A percentile compares a stretch with the other conserved stretches of the same genome.
Conservation (phyloP, 2,329 filamentous ascomycete genomes). For the Aspergillus sp. region DNA sequence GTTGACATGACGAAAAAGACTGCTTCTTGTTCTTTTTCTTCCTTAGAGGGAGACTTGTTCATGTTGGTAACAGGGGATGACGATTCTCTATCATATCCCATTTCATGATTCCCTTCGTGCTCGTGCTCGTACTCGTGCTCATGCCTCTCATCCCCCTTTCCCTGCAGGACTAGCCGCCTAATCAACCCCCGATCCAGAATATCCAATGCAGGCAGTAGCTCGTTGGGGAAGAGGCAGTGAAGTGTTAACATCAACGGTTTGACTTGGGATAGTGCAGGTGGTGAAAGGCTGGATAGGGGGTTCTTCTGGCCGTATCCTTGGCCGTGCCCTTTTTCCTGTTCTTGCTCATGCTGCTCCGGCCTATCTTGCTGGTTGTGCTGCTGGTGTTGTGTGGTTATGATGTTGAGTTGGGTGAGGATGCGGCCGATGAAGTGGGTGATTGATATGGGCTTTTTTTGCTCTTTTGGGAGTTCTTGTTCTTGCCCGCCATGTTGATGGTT, state of each 20-base stretch:
- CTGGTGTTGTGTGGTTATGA: background rate
- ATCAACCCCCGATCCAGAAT: conserved; percentile 73
- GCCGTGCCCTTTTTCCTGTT: too few relatives aligned
- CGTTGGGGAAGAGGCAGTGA: conserved; percentile 74
- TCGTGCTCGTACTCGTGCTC: background rate
- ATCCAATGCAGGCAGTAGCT: conserved; percentile 77
- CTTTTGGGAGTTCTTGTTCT: too few relatives aligned
- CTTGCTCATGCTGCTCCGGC: background rate
- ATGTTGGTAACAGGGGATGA: too few relatives aligned
- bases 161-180: conserved; percentile 39
- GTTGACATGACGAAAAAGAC: conserved; percentile 58
- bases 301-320: conserved; percentile 1
- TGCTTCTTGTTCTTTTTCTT: background rate
- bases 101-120: too few relatives aligned
- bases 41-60: background rate
- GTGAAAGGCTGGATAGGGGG: conserved; percentile 18
- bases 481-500: too few relatives aligned
- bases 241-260: conserved; percentile 64
- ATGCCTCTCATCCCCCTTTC: background rate
- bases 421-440: background rate
- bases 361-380: background rate
- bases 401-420: conserved; percentile 6
- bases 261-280: conserved; percentile 15
- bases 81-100: too few relatives aligned
- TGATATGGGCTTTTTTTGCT: background rate